phyloP scores from a whole-genome alignment of 257 asterid genomes.

The Solanum habrochaites region DNA sequence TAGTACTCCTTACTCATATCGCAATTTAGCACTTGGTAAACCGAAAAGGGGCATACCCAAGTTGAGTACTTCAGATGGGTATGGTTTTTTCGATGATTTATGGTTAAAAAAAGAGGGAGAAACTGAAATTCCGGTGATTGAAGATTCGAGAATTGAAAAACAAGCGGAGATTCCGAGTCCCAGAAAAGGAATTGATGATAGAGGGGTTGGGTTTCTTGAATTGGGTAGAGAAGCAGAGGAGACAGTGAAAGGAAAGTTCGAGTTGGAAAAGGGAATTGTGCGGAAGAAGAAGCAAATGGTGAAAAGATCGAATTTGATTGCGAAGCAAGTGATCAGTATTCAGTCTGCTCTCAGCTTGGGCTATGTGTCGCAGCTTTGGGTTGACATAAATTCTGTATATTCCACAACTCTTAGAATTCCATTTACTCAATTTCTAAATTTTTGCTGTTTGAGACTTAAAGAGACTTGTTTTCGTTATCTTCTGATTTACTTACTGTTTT shows the following conservation, averaged over 20 bases:
- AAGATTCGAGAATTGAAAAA: background rate
- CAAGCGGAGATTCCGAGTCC: background rate
- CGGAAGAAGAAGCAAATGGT: conserved; percentile 30
- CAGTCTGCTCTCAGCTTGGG: conserved; percentile 54
- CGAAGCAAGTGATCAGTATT: conserved; percentile 67
- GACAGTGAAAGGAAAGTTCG: background rate
- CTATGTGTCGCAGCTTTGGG: conserved; percentile 66
- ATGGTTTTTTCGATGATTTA: conserved; percentile 5
- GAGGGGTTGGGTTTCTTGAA: background rate
- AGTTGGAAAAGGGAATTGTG: conserved; percentile 8
- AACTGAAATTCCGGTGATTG: background rate
- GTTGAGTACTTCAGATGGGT: conserved; percentile 2
- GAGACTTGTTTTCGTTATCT: background rate
- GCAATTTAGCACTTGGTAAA: background rate
- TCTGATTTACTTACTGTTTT: background rate
- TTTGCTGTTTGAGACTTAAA: background rate
- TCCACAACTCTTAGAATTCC: background rate
- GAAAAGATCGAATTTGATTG: conserved; percentile 48
- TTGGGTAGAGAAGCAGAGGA: conserved; percentile 9
- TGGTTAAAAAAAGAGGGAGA: conserved; percentile 1
- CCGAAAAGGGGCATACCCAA: background rate
- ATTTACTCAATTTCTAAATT: background rate
- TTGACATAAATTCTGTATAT: conserved; percentile 38
- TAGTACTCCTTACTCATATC: background rate
- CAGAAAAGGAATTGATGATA: background rate